Base-by-base conservation (phyloP, 345 rosid species). In the Anastatica hierochuntica region DNA sequence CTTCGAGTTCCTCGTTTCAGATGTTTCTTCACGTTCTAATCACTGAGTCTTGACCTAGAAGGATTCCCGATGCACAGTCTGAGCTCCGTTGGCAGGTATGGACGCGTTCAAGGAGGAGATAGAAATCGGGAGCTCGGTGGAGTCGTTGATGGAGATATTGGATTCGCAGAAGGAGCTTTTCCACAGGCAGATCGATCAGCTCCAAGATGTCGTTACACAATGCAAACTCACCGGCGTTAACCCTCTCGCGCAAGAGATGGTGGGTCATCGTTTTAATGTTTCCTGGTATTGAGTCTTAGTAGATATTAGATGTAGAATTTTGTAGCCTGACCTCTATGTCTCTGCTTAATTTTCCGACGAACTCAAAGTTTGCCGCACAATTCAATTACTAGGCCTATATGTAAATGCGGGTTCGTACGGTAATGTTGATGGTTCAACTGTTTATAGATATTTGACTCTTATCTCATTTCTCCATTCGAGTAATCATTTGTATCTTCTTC, bases 181-280 rank as follows among this genome's bases (percentile, higher is more conserved):
- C 53, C 95, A 80, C 68, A 51, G 76, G 60, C 97, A 88, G 86
- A 75, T 88, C 85, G 84, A 83, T 55, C 85, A 88, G 70, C 79
- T 88, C 17, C 87, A 79, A 60, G 63, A 72, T 54, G 76, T 94
- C 35, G 80, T 88, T 58, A 74, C 75, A 29, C 98, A 92, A 63
- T 92, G 98, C 86, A 74, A 75, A 49, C 94, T 92, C 59, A 92
- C 97, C 35, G 97, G 98, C 48, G 98, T 76, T 74, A 94, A 94
- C 58, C 99, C 97, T 49, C 97, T 94, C 52, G 82, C 99, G 21
- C 97, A 94, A 69, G 95, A 94, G 58, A 94, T 85, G 99, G 99
- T 88, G 62, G 29, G 81, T 66, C 54, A 5, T 59, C 23, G 17
- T 14, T 49, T 14, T 17, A 1, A 14, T 26, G 39, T 3, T 24